These are phyloP conservation scores for Endotrypanum monterogeii DNA, from an alignment of 208 protist genomes.

Conservation along the genomic window DNA sequence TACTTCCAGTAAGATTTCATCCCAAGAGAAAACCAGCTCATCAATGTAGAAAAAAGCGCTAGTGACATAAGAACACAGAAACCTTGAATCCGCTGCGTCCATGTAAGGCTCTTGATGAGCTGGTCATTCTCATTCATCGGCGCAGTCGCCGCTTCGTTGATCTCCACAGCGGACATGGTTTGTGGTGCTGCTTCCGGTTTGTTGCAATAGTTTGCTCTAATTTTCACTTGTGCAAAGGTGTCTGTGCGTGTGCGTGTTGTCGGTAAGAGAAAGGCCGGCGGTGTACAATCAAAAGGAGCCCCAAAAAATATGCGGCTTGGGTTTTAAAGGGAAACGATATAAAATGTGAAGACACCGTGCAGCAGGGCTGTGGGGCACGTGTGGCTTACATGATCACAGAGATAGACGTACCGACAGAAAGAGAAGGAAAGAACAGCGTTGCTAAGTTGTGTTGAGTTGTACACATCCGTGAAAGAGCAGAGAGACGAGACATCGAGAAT, in stretches of 20 bases:
- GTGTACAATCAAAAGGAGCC: too few relatives aligned
- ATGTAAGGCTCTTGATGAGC: slow-evolving; percentile 71
- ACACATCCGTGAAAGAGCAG: neutral
- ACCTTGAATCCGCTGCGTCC: slow-evolving; percentile 78
- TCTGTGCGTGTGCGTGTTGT: too few relatives aligned
- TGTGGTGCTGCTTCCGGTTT: neutral
- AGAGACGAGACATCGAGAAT: neutral
- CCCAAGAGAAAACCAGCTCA: slow-evolving; percentile 83
- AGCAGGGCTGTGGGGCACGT: too few relatives aligned
- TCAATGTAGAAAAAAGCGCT: slow-evolving; percentile 70
- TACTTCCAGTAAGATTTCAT: slow-evolving; percentile 89
- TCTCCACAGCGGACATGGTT: slow-evolving; percentile 29
- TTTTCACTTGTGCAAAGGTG: neutral
- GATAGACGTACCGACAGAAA: too few relatives aligned
- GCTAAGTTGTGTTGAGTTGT: neutral
- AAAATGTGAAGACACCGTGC: too few relatives aligned
- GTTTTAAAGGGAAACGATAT: too few relatives aligned
- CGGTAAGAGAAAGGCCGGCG: too few relatives aligned
- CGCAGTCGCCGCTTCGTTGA: slow-evolving; percentile 29
- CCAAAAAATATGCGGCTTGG: too few relatives aligned
- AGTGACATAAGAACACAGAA: slow-evolving; percentile 82
- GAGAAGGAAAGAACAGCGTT: neutral
- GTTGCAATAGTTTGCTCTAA: neutral
- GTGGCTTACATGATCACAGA: too few relatives aligned
- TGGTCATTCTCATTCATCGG: slow-evolving; percentile 60